Evolutionary conservation across 257 asterid genomes (phyloP), one percentile per base, ranked within the genome.

Genomic region (Nicotiana otophora): DNA sequence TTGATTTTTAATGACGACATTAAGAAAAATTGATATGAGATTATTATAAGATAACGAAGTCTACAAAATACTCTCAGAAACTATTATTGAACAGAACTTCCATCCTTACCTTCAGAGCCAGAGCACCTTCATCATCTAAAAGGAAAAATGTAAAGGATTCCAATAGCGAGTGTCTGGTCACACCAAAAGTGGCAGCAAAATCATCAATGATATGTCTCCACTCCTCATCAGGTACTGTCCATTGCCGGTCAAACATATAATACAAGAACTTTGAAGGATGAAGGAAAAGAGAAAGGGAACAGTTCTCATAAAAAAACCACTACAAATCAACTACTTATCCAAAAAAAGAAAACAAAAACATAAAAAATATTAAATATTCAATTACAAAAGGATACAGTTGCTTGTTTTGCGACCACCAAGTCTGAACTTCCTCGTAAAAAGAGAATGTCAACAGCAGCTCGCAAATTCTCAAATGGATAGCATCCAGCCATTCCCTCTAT

Each of bases 371-470:
- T 17, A 51, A 53, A 19, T 58, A 69, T 51, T 75, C 16, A 10
- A 74, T 12, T 20, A 36, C 60, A 58, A 72, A 78, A 89, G 98
- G 99, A 96, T 96, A 96, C 99, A 83, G 94, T 96, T 81, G 98
- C 98, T 86, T 91, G 97, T 84, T 96, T 96, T 77, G 99, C 91
- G 66, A 93, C 89, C 86, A 93, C 97, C 91, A 94, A 78, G 85
- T 93, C 97, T 81, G 98, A 91, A 88, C 89, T 93, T 87, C 99
- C 99, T 82, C 75, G 94, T 77, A 96, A 87, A 82, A 96, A 96
- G 83, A 96, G 98, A 86, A 90, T 86, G 90, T 94, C 99, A 81
- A 89, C 90, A 84, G 98, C 98, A 83, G 91, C 87, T 70, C 95
- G 92, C 72, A 90, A 76, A 90, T 87, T 91, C 86, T 89, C 91